Base-by-base conservation (phyloP, 306 rosid species). In the Vigna unguiculata region DNA sequence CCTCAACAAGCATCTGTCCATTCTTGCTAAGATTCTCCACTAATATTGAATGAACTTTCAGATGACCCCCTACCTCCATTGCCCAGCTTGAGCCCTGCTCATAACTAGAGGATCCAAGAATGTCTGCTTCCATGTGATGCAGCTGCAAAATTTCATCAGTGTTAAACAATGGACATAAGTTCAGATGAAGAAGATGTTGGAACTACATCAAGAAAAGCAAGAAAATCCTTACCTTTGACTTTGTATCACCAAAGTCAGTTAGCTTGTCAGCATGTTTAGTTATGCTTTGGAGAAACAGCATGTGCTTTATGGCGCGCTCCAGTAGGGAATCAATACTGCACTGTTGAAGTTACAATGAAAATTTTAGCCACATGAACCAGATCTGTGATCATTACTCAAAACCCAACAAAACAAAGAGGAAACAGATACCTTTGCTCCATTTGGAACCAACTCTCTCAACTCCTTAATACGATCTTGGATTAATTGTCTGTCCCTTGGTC, bases 391-490 rank as follows among this genome's bases (percentile, higher is more conserved):
- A 69, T 60, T 21, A 62, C 38, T 62, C 13, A 22, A 47, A 75
- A 60, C 14, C 41, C 10, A 5, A 53, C 45, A 40, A 67, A 47
- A 34, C 10, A 6, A 58, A 1, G n/a, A 38, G 11, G 15, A 49
- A 54, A 73, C 22, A 47, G 51, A 72, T 86, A 95, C 99, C 91
- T 96, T 96, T 47, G 97, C 92, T 78, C 98, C 99, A 76, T 75
- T 89, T 40, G 99, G 99, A 54, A 91, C 97, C 66, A 96, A 83
- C 75, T 96, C 98, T 77, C 99, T 87, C 73, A 96, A 87, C 80
- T 96, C 99, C 83, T 96, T 93, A 14, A 96, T 92, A 21, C 99
- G 99, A 75, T 96, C 99, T 84, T 96, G 99, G 80, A 96, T 96
- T 85, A 96, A 85, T 77, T 96, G 99, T 70, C 99, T 85, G 85